These are phyloP conservation scores for Tylopilus subfusipes DNA, from an alignment of 768 basidiomycete species.

Conservation along the genomic window DNA sequence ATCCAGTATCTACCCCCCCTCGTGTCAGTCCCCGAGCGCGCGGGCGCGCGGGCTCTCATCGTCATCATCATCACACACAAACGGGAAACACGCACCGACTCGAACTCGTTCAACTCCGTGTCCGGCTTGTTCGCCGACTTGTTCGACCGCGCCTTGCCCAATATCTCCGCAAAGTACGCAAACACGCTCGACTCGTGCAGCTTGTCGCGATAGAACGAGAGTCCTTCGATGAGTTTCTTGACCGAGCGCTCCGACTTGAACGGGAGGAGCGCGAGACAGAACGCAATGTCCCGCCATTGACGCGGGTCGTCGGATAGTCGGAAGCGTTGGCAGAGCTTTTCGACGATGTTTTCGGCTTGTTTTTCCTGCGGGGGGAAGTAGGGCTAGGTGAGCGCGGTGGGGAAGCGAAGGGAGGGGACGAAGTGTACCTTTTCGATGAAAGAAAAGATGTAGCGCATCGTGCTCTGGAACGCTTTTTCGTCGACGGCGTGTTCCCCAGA, in stretches of 20 bases:
- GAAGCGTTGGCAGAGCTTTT: slow-evolving; percentile 97
- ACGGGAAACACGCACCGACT: slow-evolving; percentile 48
- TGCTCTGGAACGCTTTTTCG: slow-evolving; percentile 88
- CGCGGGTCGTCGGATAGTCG: slow-evolving; percentile 80
- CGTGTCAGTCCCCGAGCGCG: no score
- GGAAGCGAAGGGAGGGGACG: no score
- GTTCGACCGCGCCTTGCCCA: slow-evolving; percentile 87
- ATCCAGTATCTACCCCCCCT: slow-evolving; percentile 67
- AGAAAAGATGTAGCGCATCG: slow-evolving; percentile 91
- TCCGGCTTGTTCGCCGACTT: slow-evolving; percentile 93
- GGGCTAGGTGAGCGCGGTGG: not conserved
- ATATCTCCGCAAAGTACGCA: slow-evolving; percentile 80
- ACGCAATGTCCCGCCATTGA: slow-evolving; percentile 98
- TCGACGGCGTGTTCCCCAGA: slow-evolving; percentile 89
- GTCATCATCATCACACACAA: no score
- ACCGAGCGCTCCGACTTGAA: slow-evolving; percentile 97
- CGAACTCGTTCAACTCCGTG: slow-evolving; percentile 92
- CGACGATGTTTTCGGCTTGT: slow-evolving; percentile 95
- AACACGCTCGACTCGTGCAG: slow-evolving; percentile 84
- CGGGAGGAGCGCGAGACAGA: slow-evolving; percentile 88
- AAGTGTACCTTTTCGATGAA: slow-evolving; percentile 89
- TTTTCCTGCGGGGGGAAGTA: slow-evolving; percentile 73
- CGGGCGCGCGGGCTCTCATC: no score
- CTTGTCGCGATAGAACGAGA: slow-evolving; percentile 95
- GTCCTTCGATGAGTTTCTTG: slow-evolving; percentile 91